Evolutionary conservation across 148 eudicot genomes (phyloP).

Genomic region (Drosera capensis): DNA sequence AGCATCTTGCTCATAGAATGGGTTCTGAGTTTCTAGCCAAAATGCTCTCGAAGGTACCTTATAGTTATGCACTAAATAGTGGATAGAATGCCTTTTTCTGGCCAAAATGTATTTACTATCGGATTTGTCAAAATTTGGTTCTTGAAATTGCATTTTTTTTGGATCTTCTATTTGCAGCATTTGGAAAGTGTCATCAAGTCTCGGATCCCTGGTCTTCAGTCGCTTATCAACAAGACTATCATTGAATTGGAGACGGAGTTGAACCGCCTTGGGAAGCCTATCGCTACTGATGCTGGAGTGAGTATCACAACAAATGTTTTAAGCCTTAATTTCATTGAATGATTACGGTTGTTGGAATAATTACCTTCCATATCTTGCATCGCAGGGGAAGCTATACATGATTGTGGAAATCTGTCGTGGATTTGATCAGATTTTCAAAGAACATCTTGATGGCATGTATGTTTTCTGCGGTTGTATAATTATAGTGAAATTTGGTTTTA

Average conservation of each 20-base stretch:
- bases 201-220: conserved; percentile 93
- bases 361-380: no score
- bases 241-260: conserved; percentile 85
- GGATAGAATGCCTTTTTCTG: neutral
- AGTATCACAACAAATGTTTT: conserved; percentile 14
- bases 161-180: conserved; percentile 40
- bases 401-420: conserved; percentile 88
- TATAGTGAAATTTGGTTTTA: neutral
- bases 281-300: conserved; percentile 96
- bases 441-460: conserved; percentile 98
- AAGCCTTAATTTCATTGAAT: neutral
- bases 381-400: conserved; percentile 89
- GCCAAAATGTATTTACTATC: conserved; percentile 2
- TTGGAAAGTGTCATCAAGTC: conserved; percentile 93
- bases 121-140: neutral
- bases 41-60: conserved; percentile 71
- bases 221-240: conserved; percentile 82
- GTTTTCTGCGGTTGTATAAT: conserved; percentile 4
- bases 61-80: neutral
- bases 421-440: conserved; percentile 91
- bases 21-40: conserved; percentile 91
- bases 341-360: no score
- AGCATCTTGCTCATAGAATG: conserved; percentile 80
- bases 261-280: conserved; percentile 90
- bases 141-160: neutral